Evolutionary conservation across 306 rosid species (phyloP), one percentile per base, ranked within the genome.

Genomic region (Citrullus amarus): DNA sequence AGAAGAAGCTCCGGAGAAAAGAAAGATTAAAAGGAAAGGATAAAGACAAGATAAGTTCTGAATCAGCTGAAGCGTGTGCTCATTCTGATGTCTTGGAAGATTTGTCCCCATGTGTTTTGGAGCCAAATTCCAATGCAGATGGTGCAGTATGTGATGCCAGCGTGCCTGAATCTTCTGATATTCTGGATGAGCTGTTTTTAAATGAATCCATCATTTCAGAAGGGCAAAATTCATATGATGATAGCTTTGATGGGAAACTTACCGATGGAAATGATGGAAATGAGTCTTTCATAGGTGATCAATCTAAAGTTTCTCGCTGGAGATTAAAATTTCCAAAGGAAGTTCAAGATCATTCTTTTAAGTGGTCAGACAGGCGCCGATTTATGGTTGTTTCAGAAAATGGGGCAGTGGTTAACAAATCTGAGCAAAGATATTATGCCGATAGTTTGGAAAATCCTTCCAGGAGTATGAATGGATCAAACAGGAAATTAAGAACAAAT

Each of bases 21-120:
- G 99, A 96, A 86, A 89, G 99, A 73, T 83, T 93, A 75, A 96
- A 93, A 88, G 97, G 96, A 84, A 96, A 93, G 88, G 92, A 90
- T 60, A 93, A 81, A 70, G 96, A 86, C 43, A 89, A 83, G 77
- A 79, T 20, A 56, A 83, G 81, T 85, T 84, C 77, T 53, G 97
- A 87, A 81, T 88, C 79, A 75, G 84, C 74, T 82, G 85, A 85
- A 80, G 75, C 20, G 63, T 78, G 77, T 63, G 84, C 60, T 85
- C 80, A 80, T 84, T 80, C 79, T 57, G 93, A 88, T 78, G 86
- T 86, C 83, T 82, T 89, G 53, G 92, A 91, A 69, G 96, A 86
- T 54, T 85, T 83, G 78, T 82, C 91, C 79, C 75, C 82, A 56
- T 77, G 73, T 83, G 88, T 78, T 82, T 86, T 83, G 86, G 96